Evolutionary conservation across 2,329 filamentous ascomycete genomes (phyloP), one percentile per base, ranked within the genome.

Genomic region (Fusarium mundagurra): DNA sequence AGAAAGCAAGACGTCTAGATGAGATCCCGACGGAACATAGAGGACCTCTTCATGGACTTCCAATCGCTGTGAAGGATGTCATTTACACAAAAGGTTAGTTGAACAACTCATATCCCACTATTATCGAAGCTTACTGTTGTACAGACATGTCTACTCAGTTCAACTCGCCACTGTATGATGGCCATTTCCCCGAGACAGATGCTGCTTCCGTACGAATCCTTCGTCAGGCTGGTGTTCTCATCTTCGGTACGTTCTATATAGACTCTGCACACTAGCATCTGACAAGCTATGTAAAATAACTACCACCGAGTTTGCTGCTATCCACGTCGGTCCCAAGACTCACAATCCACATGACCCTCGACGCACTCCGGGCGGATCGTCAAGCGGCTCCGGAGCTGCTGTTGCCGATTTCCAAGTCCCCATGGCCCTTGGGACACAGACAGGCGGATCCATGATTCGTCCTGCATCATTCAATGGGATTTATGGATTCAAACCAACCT

Each of bases 401-500:
- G 90, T 93, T 2, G 91, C 84, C 22, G 92, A 93, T 73, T 87
- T 88, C 63, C 91, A 93, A 73, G 87, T 86, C 1, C 89, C 91
- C 0, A 77, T 93, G 24, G 87, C 83, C 1, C 82, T 93, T 0
- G 92, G 91, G 1, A 92, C 91, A 0, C 92, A 93, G 78, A 94
- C 91, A 0, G 90, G 88, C 4, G 92, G 92, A 1, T 91, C 89
- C 71, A 89, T 85, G 3, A 89, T 93, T 55, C 87, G 91, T 0
- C 92, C 92, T 0, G 91, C 85, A 0, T 91, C 90, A 0, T 93
- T 89, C 82, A 92, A 90, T 73, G 91, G 91, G 14, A 85, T 91
- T n/a, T 93, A 90, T 71, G 90, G 86, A 2, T 83, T 92, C 71
- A 93, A 93, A 79, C 91, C 91, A 11, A 93, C 91, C 0, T 92